These are phyloP conservation scores for Aspergillus kassunensis DNA, from an alignment of 495 filamentous ascomycete species.

Conservation along the genomic window DNA sequence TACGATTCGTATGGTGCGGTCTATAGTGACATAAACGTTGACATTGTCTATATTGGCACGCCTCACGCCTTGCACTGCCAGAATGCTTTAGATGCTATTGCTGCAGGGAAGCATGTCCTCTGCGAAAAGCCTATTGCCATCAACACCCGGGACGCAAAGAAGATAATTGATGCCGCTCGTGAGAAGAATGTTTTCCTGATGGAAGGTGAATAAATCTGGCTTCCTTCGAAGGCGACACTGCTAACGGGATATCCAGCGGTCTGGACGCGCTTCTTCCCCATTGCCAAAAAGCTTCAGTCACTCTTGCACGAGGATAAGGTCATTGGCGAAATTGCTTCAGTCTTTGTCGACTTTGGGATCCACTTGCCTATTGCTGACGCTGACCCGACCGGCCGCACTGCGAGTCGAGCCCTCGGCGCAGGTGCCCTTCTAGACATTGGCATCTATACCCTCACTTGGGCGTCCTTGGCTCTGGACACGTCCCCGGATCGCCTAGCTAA, in stretches of 20 bases:
- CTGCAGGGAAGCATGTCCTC: constrained; percentile 38
- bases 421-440: constrained; percentile 64
- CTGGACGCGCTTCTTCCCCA: constrained; percentile 77
- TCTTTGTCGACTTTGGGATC: constrained; percentile 56
- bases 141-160: constrained; percentile 63
- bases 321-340: constrained; percentile 64
- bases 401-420: constrained; percentile 68
- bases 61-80: constrained; percentile 81
- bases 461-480: constrained; percentile 16
- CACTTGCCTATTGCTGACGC: constrained; percentile 32
- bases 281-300: constrained; percentile 60
- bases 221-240: too few species aligned
- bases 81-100: constrained; percentile 40
- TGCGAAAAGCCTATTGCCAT: constrained; percentile 57
- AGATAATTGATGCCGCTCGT: constrained; percentile 59
- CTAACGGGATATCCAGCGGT: too few species aligned
- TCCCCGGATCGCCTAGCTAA: too few species aligned
- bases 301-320: constrained; percentile 50
- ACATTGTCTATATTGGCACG: constrained; percentile 81
- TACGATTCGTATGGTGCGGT: constrained; percentile 71
- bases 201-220: too few species aligned
- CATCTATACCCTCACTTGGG: constrained; percentile 26
- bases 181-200: constrained; percentile 72
- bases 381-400: constrained; percentile 59
- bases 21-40: constrained; percentile 61